Evolutionary conservation across 2,329 filamentous ascomycete species (phyloP), one percentile per base, ranked within the genome.

Genomic region (Sclerotinia spermophila): DNA sequence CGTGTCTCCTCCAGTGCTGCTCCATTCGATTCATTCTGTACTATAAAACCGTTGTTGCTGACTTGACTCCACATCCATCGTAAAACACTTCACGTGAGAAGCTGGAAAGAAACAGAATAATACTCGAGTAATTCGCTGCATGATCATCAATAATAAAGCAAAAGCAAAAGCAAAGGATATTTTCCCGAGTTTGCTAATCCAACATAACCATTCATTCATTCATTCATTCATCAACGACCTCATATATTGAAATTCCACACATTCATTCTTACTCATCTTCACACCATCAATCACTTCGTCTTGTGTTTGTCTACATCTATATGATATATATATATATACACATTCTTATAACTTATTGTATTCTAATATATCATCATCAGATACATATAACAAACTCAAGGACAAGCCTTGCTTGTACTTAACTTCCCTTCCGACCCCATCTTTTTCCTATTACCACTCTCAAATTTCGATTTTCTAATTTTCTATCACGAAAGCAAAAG

Each of bases 391-490:
- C 30, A 48, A 27, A n/a, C 40, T 64, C 30, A 35, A 53, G 61
- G 61, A 33, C 44, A 51, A 64, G 61, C 61, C 61, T 64, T 65
- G 61, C 61, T 64, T 65, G 61, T 51, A 51, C 61, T 21, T 40
- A 38, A 21, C 42, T 27, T n/a, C 61, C 27, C 44, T 33, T 8
- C n/a, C 45, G 45, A 65, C 62, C 62, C 62, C 62, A 65, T 45
- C 45, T 65, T 65, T 53, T 53, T 30, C 21, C 8, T 58, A 62
- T 19, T 30, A 35, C 35, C 35, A 40, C 40, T 33, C 27, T 62
- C 60, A 45, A 62, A 62, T 45, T 40, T 27, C 62, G 15, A 21
- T 65, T 53, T 59, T 62, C 59, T 35, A 53, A 40, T 65, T 65
- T 65, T 65, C 62, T 24, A 24, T 40, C 62, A 53, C 33, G 51